phyloP scores from a whole-genome alignment of 345 rosid species.

The Adansonia digitata region DNA sequence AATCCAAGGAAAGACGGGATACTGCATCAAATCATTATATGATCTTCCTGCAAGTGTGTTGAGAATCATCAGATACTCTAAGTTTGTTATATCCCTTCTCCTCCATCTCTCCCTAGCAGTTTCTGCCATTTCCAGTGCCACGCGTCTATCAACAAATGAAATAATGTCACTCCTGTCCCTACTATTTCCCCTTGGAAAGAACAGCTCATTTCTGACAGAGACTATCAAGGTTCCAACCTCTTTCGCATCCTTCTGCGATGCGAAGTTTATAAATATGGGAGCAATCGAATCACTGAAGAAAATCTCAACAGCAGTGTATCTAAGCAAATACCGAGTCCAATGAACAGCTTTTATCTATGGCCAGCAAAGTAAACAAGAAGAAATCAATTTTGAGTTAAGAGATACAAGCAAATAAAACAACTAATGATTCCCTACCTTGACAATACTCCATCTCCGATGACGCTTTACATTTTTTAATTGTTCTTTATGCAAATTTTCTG shows the following conservation, averaged over 20 bases:
- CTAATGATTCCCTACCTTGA: conserved; percentile 47
- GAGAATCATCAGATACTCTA: conserved; percentile 89
- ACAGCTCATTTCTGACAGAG: conserved; percentile 75
- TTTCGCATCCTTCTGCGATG: conserved; percentile 78
- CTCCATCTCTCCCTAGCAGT: conserved; percentile 92
- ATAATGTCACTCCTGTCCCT: conserved; percentile 81
- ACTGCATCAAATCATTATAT: conserved; percentile 91
- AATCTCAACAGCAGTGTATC: conserved; percentile 83
- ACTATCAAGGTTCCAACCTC: conserved; percentile 80
- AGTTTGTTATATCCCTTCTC: conserved; percentile 90
- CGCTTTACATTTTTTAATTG: conserved; percentile 67
- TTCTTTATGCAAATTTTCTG: conserved; percentile 44
- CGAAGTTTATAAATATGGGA: conserved; percentile 74
- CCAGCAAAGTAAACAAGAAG: conserved; percentile 21
- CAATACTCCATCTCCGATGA: conserved; percentile 82
- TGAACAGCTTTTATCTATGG: conserved; percentile 76
- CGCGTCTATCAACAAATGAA: conserved; percentile 82
- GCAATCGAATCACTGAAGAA: conserved; percentile 70
- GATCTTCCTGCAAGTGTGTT: conserved; percentile 96
- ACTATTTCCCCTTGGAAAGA: conserved; percentile 70
- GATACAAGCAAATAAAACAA: conserved; percentile 13
- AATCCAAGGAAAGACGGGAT: conserved; percentile 97
- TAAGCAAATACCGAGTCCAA: conserved; percentile 94
- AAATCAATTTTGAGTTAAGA: conserved; percentile 18
- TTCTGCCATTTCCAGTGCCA: conserved; percentile 91